Evolutionary conservation across 352 stramenopile genomes (phyloP).

Genomic region (Globisporangium heterothallicum): DNA sequence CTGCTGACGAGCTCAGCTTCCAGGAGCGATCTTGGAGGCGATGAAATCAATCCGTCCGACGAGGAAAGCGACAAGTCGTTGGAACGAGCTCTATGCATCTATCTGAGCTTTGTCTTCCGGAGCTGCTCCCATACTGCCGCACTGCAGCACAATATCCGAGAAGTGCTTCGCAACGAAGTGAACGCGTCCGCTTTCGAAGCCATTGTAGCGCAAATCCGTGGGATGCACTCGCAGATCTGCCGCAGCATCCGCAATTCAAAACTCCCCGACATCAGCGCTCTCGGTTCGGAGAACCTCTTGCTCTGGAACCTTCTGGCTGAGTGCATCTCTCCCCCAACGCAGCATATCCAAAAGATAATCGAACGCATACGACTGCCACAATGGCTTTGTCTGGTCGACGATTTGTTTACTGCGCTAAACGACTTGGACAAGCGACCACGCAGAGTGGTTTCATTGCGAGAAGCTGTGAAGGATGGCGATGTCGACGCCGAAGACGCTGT

Average conservation of each 20-base stretch:
- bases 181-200: slow-evolving; percentile 19
- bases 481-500: not conserved
- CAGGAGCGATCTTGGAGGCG: not conserved
- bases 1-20: slow-evolving; percentile 16
- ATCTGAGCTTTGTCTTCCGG: slow-evolving; percentile 48
- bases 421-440: slow-evolving; percentile 1
- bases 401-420: slow-evolving; percentile 9
- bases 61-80: slow-evolving; percentile 20
- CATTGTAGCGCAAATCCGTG: slow-evolving; percentile 10
- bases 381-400: slow-evolving; percentile 15
- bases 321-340: slow-evolving; percentile 1
- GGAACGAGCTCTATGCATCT: slow-evolving; percentile 39
- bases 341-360: slow-evolving; percentile 6
- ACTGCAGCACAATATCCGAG: slow-evolving; percentile 32
- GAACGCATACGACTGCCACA: not conserved
- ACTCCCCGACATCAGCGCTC: not conserved
- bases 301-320: slow-evolving; percentile 27
- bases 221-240: slow-evolving; percentile 21
- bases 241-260: not conserved
- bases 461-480: not conserved
- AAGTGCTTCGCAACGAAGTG: slow-evolving; percentile 36
- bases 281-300: slow-evolving; percentile 15
- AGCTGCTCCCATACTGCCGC: slow-evolving; percentile 4
- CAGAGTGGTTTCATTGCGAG: not conserved
- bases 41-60: not conserved